These are phyloP conservation scores for Mycena indigotica DNA, from an alignment of 768 basidiomycete genomes.

Conservation along the genomic window DNA sequence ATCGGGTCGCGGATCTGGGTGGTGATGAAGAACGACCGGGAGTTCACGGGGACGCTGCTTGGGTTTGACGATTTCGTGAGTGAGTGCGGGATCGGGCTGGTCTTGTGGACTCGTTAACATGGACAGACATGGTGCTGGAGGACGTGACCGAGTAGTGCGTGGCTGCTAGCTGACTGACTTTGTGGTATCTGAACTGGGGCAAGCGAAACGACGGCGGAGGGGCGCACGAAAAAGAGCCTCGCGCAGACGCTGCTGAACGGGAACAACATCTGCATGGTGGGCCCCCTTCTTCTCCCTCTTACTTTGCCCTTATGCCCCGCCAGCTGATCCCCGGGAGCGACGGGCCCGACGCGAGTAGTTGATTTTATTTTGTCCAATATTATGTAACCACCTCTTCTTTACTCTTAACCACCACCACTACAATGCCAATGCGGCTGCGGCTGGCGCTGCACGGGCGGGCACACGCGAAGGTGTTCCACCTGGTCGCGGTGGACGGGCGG, in stretches of 20 bases:
- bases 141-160: conserved; percentile 96
- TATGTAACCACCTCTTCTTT: not conserved
- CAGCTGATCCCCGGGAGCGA: conserved; percentile 72
- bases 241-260: conserved; percentile 90
- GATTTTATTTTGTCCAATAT: not conserved
- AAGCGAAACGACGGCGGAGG: conserved; percentile 88
- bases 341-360: conserved; percentile 52
- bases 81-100: conserved; percentile 62
- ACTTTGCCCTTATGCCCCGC: too few relatives aligned
- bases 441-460: conserved; percentile 79
- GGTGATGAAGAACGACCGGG: conserved; percentile 96
- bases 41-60: conserved; percentile 92
- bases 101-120: conserved; percentile 1
- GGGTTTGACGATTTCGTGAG: conserved; percentile 99
- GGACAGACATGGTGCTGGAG: conserved; percentile 87
- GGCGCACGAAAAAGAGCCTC: conserved; percentile 77
- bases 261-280: conserved; percentile 95
- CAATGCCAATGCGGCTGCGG: conserved; percentile 88
- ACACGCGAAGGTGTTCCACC: conserved; percentile 76
- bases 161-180: too few relatives aligned
- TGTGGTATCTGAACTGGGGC: too few relatives aligned
- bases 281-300: too few relatives aligned
- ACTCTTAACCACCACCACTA: conserved; percentile 20
- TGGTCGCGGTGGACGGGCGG: conserved; percentile 79
- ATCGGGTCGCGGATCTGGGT: conserved; percentile 98